A percentile compares a stretch with the other conserved stretches of the same genome.
Evolutionary conservation across 768 basidiomycete species (phyloP).

Genomic region (Termitomyces sp.): DNA sequence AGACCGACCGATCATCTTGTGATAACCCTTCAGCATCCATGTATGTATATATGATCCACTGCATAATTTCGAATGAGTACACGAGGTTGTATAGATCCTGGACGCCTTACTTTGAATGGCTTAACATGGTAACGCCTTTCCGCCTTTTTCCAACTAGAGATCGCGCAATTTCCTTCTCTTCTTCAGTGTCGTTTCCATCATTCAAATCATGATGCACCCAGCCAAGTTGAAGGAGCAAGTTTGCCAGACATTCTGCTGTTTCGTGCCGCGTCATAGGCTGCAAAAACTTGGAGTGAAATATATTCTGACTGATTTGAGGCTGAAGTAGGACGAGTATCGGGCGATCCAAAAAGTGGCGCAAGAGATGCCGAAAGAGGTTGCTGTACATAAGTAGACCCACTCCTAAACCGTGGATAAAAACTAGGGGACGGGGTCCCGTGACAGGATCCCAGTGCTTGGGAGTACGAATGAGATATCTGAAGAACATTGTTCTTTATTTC

Average conservation of each 20-base stretch:
- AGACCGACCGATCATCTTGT: slow-evolving; percentile 62
- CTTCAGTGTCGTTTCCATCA: slow-evolving; percentile 18
- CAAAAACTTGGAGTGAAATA: slow-evolving; percentile 74
- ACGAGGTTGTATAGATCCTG: neutral
- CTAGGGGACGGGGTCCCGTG: slow-evolving; percentile 58
- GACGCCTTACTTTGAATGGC: slow-evolving; percentile 79
- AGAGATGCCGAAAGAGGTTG: slow-evolving; percentile 51
- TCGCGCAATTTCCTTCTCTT: slow-evolving; percentile 19
- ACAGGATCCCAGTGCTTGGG: slow-evolving; percentile 60
- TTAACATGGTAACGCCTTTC: slow-evolving; percentile 69
- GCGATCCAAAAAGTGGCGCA: slow-evolving; percentile 50
- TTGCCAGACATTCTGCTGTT: slow-evolving; percentile 49
- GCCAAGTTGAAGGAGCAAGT: slow-evolving; percentile 53
- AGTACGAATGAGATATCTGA: slow-evolving; percentile 68
- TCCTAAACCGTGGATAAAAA: slow-evolving; percentile 88
- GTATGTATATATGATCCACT: slow-evolving; percentile 82
- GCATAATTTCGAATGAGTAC: neutral
- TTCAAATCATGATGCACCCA: slow-evolving; percentile 42
- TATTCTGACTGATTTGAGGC: slow-evolving; percentile 80
- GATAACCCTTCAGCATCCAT: slow-evolving; percentile 81
- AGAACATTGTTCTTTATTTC: neutral
- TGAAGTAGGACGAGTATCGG: slow-evolving; percentile 76
- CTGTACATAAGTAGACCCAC: slow-evolving; percentile 74
- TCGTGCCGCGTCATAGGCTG: slow-evolving; percentile 61
- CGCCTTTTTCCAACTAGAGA: slow-evolving; percentile 15